Percentiles rank a stretch among this genome's conserved stretches.
Evolutionary conservation across 306 rosid genomes (phyloP).

Genomic region (Abrus pulchellus): DNA sequence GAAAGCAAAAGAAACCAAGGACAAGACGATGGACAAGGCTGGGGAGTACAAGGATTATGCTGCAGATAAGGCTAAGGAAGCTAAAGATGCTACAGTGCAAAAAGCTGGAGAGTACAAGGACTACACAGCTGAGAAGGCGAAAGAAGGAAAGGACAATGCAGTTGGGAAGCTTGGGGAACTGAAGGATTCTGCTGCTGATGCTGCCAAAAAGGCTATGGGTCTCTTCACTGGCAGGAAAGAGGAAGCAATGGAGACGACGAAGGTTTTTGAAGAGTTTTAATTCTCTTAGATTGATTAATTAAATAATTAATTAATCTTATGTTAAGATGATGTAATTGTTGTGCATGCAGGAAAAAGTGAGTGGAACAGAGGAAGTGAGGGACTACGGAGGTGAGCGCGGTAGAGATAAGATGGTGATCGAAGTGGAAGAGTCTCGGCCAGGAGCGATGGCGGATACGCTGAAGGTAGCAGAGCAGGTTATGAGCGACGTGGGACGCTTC

Average conservation of each 20-base stretch:
- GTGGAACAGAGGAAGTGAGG: conserved; percentile 57
- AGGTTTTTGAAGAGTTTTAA: conserved; percentile 3
- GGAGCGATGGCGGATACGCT: conserved; percentile 62
- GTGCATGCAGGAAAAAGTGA: conserved; percentile 61
- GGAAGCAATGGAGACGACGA: conserved; percentile 51
- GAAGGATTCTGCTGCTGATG: conserved; percentile 67
- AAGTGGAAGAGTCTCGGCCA: conserved; percentile 59
- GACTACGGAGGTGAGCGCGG: conserved; percentile 39
- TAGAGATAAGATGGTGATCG: conserved; percentile 47
- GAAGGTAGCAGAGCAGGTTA: conserved; percentile 51
- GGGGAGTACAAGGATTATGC: conserved; percentile 43
- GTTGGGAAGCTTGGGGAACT: conserved; percentile 69
- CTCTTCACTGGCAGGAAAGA: conserved; percentile 72
- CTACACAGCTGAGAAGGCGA: conserved; percentile 58
- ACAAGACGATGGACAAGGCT: not conserved
- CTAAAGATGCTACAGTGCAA: conserved; percentile 27
- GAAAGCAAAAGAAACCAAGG: conserved; percentile 37
- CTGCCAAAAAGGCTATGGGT: conserved; percentile 70
- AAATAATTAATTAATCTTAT: not conserved
- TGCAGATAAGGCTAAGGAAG: conserved; percentile 35
- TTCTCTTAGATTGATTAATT: no score
- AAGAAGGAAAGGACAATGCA: conserved; percentile 65
- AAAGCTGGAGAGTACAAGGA: conserved; percentile 52
- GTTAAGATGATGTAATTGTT: not conserved
- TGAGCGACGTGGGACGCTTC: conserved; percentile 55